Evolutionary conservation across 1,139 yeast species (phyloP), one percentile per base, ranked within the genome.

Genomic region (Magnusiomyces sp.): DNA sequence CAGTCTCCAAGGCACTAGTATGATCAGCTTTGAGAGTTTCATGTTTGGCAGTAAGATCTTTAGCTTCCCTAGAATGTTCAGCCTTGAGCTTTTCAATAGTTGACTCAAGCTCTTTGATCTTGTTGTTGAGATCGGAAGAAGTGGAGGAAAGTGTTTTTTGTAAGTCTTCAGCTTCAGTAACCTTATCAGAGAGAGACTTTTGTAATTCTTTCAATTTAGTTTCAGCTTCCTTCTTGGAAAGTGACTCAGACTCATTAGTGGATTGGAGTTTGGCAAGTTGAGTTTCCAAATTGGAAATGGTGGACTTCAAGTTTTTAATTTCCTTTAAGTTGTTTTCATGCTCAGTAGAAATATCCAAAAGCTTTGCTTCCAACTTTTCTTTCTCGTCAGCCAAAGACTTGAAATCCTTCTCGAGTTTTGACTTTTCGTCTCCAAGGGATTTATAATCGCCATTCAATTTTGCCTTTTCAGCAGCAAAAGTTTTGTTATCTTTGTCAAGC

Each of bases 221-320:
- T 40, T 16, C 44, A 10, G 27, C 14, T 9, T 17, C 50, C 34
- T 20, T 17, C 6, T 47, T 16, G 9, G 36, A 11, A 2, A 11
- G 3, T 17, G 38, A 19, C 2, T 23, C 40, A 56, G 52, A 19
- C 58, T 61, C 20, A 16, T 17, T 27, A 16, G 48, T 44, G n/a
- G 56, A 37, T 61, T 65, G 27, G 57, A 56, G 20, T 16, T 59
- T 55, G 31, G 55, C 55, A 11, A 60, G 46, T 33, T 52, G 48
- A 23, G 46, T 46, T 27, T 51, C 51, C 34, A 53, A 43, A n/a
- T 44, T 40, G 13, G 46, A 52, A 14, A 56, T 56, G 7, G 52
- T 54, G 2, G 40, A 23, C 50, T 55, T 55, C n/a, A 57, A 48
- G 37, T 53, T 57, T n/a, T 57, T 57, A 31, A 60, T 56, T 43